Conservation (phyloP, 768 basidiomycete species). For the Pleurotus citrinopileatus region DNA sequence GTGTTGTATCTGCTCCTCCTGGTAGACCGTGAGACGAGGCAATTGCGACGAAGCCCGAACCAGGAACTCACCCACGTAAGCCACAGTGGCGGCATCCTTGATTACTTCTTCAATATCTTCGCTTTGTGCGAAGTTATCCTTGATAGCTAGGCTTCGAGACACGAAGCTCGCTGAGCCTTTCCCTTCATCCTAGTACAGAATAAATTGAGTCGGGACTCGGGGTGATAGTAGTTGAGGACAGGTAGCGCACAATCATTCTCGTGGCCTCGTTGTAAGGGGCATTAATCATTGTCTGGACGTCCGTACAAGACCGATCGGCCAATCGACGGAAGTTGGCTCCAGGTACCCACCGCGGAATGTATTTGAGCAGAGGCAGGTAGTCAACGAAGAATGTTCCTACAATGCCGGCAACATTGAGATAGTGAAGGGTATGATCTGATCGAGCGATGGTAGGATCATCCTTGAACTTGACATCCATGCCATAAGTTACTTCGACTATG, state of each 20-base stretch:
- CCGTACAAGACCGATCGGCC: neutral
- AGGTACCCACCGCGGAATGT: constrained; percentile 24
- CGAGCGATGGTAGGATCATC: neutral
- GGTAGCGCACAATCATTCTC: neutral
- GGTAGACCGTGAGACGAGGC: neutral
- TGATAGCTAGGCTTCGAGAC: constrained; percentile 1
- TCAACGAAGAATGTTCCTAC: constrained; percentile 33
- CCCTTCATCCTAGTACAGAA: constrained; percentile 6
- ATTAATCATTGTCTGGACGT: neutral
- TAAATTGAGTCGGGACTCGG: constrained; percentile 16
- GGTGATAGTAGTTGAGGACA: constrained; percentile 6
- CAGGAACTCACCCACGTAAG: constrained; percentile 19
- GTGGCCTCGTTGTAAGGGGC: neutral
- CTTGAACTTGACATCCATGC: constrained; percentile 12
- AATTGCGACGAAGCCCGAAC: neutral
- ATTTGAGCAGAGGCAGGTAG: constrained; percentile 22
- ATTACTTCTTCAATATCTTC: neutral
- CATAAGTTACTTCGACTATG: constrained; percentile 25
- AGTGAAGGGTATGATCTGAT: constrained; percentile 15
- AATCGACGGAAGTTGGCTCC: constrained; percentile 40
- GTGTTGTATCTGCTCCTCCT: constrained; percentile 29
- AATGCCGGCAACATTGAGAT: constrained; percentile 23
- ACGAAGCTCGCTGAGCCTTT: constrained; percentile 18
- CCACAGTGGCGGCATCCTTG: neutral
- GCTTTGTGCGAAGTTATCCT: constrained; percentile 18